These are phyloP conservation scores for Pisolithus microcarpus DNA, from an alignment of 768 basidiomycete species.

Conservation along the genomic window DNA sequence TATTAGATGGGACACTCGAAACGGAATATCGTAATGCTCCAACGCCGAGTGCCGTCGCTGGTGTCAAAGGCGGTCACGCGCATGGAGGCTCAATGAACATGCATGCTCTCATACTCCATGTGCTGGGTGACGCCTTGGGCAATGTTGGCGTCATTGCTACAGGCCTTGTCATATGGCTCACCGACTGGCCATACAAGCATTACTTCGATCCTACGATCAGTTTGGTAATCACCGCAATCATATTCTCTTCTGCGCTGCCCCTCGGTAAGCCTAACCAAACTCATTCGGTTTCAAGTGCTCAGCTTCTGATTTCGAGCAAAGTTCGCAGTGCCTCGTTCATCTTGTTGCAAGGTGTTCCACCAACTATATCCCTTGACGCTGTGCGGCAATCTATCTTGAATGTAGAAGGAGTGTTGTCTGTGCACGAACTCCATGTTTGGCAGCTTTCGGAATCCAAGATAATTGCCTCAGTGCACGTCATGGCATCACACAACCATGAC, in stretches of 20 bases:
- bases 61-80: slow-evolving; percentile 27
- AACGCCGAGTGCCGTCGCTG: slow-evolving; percentile 11
- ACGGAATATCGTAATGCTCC: background rate
- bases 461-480: slow-evolving; percentile 93
- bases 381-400: slow-evolving; percentile 74
- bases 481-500: slow-evolving; percentile 71
- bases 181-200: slow-evolving; percentile 75
- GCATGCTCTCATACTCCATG: slow-evolving; percentile 91
- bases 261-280: slow-evolving; percentile 47
- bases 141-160: slow-evolving; percentile 97
- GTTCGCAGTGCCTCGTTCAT: slow-evolving; percentile 92
- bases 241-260: slow-evolving; percentile 92
- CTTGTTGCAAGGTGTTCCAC: slow-evolving; percentile 88
- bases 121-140: slow-evolving; percentile 93
- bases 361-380: slow-evolving; percentile 82
- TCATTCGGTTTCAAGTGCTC: slow-evolving; percentile 2
- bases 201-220: slow-evolving; percentile 93
- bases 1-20: slow-evolving; percentile 24
- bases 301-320: slow-evolving; percentile 23
- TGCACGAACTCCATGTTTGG: slow-evolving; percentile 97
- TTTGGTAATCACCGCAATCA: slow-evolving; percentile 90
- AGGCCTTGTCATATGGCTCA: slow-evolving; percentile 90
- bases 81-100: slow-evolving; percentile 90
- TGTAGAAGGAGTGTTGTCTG: slow-evolving; percentile 73
- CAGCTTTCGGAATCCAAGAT: slow-evolving; percentile 93